phyloP scores from a whole-genome alignment of 176 grass and related monocot species.

The Hordeum marinum region DNA sequence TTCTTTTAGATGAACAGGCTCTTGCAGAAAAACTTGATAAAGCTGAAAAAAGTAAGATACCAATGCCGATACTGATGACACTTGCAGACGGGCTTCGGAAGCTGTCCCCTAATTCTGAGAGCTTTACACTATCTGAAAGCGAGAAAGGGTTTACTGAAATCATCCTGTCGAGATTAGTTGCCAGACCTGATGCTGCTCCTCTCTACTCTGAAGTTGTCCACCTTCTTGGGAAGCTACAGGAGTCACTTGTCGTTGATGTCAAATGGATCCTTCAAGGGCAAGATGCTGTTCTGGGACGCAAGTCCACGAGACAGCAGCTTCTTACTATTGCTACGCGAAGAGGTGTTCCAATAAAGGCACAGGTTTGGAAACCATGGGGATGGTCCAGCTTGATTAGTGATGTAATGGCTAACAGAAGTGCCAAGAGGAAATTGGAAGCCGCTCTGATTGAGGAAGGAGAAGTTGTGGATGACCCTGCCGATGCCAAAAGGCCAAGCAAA shows the following conservation, averaged over 20 bases:
- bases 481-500: slow-evolving; percentile 74
- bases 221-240: slow-evolving; percentile 92
- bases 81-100: slow-evolving; percentile 82
- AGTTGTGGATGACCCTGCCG: slow-evolving; percentile 76
- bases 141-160: slow-evolving; percentile 99
- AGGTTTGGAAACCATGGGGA: slow-evolving; percentile 98
- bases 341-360: slow-evolving; percentile 55
- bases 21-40: slow-evolving; percentile 76
- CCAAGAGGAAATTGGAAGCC: slow-evolving; percentile 84
- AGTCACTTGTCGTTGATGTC: slow-evolving; percentile 82
- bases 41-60: slow-evolving; percentile 23
- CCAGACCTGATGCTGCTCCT: slow-evolving; percentile 87
- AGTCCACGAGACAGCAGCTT: slow-evolving; percentile 96
- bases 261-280: slow-evolving; percentile 98
- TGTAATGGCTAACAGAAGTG: slow-evolving; percentile 42
- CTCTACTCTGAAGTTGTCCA: slow-evolving; percentile 94
- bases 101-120: slow-evolving; percentile 67
- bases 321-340: slow-evolving; percentile 70
- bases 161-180: slow-evolving; percentile 84
- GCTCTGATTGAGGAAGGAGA: slow-evolving; percentile 92
- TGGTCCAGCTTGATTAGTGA: slow-evolving; percentile 65
- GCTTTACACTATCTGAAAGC: slow-evolving; percentile 74
- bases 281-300: slow-evolving; percentile 80
- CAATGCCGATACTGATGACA: slow-evolving; percentile 29
- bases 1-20: slow-evolving; percentile 97